Conservation (phyloP, 2,329 filamentous ascomycete species). For the Penicillium sp. region DNA sequence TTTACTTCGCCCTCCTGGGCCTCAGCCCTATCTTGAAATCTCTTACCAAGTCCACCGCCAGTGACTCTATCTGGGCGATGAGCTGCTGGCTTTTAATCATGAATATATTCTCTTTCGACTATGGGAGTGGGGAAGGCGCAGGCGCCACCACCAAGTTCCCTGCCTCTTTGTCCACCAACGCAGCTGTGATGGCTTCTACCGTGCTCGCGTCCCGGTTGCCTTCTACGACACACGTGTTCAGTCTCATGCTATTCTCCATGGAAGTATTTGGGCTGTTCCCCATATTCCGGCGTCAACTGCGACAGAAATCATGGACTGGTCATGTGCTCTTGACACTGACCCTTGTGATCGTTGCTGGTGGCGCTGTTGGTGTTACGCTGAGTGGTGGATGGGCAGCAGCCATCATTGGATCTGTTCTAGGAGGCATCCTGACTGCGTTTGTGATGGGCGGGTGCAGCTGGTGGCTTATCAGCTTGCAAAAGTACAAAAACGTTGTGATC, state of each 20-base stretch:
- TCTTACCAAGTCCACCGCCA: conserved; percentile 86
- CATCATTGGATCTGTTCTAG: conserved; percentile 72
- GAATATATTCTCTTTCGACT: conserved; percentile 98
- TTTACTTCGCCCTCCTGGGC: conserved; percentile 88
- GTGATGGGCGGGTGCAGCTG: conserved; percentile 92
- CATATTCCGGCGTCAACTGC: conserved; percentile 88
- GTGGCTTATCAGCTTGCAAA: conserved; percentile 96
- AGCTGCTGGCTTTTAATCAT: conserved; percentile 89
- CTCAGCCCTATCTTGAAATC: conserved; percentile 95
- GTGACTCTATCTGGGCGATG: conserved; percentile 96
- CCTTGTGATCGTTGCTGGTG: conserved; percentile 76
- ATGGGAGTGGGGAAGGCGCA: conserved; percentile 62
- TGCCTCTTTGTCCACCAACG: conserved; percentile 81
- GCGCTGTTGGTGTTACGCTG: conserved; percentile 67
- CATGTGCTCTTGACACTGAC: conserved; percentile 74
- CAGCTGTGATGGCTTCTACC: conserved; percentile 92
- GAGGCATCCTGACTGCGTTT: conserved; percentile 70
- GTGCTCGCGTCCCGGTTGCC: conserved; percentile 87
- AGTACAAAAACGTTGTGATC: conserved; percentile 98
- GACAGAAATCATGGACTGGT: conserved; percentile 76
- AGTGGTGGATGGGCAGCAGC: conserved; percentile 55
- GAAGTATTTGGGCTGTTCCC: conserved; percentile 97
- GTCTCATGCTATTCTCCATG: conserved; percentile 90
- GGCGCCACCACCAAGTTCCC: conserved; percentile 52
- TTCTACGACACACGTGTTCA: conserved; percentile 91